These are phyloP conservation scores for Wickerhamiella bombiphila DNA, from an alignment of 805 yeast genomes.

Conservation along the genomic window DNA sequence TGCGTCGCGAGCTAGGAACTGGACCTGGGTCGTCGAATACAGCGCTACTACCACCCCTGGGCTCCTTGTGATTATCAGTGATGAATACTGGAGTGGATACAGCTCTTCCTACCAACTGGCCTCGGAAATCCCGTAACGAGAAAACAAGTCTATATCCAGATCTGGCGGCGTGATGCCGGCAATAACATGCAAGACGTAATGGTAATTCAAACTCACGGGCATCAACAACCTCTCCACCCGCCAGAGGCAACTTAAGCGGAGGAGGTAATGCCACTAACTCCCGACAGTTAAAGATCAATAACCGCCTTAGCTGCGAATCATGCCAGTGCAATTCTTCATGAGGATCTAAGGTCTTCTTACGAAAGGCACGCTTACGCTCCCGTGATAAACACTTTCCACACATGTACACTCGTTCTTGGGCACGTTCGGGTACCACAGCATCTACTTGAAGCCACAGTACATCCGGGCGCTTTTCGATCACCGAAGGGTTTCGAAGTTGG, in stretches of 20 bases:
- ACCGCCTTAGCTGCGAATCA: slow-evolving; percentile 58
- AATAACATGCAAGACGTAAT: slow-evolving; percentile 82
- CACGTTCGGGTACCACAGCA: slow-evolving; percentile 44
- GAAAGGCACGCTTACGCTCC: slow-evolving; percentile 84
- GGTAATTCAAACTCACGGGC: slow-evolving; percentile 33
- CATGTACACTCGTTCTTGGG: slow-evolving; percentile 45
- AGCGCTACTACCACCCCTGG: slow-evolving; percentile 1
- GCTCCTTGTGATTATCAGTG: slow-evolving; percentile 80
- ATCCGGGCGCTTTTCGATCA: slow-evolving; percentile 10
- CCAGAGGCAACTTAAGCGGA: slow-evolving; percentile 28
- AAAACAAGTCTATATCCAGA: slow-evolving; percentile 67
- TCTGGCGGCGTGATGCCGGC: slow-evolving; percentile 87
- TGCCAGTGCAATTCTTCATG: slow-evolving; percentile 70
- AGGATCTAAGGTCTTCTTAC: slow-evolving; percentile 70
- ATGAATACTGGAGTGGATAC: slow-evolving; percentile 68
- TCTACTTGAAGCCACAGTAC: slow-evolving; percentile 49
- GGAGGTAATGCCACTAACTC: slow-evolving; percentile 40
- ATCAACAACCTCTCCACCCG: slow-evolving; percentile 18
- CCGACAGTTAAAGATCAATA: slow-evolving; percentile 80
- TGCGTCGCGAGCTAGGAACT: neutral
- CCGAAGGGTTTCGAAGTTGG: slow-evolving; percentile 33
- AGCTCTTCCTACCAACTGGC: slow-evolving; percentile 55
- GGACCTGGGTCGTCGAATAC: neutral
- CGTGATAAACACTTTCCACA: slow-evolving; percentile 83
- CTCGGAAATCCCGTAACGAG: slow-evolving; percentile 40